Conservation (phyloP, 768 basidiomycete species). For the Kwoniella shandongensis region DNA sequence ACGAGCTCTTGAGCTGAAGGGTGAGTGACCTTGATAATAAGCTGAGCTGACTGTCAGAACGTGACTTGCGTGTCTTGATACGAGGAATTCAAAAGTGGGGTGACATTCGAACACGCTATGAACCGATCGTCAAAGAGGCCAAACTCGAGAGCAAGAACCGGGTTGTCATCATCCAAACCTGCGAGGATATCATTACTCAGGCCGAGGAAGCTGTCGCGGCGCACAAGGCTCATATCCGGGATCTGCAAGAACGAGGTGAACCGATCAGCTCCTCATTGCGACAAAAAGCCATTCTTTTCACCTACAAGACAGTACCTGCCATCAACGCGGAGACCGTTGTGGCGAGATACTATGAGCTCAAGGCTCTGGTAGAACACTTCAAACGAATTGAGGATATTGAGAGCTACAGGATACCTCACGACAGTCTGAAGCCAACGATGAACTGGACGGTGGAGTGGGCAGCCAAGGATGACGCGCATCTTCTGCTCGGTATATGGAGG, state of each 20-base stretch:
- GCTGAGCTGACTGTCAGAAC: constrained; percentile 58
- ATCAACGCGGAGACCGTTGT: constrained; percentile 98
- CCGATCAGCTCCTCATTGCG: constrained; percentile 88
- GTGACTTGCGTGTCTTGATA: constrained; percentile 92
- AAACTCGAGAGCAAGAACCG: constrained; percentile 93
- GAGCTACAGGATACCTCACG: constrained; percentile 83
- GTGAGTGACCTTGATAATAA: constrained; percentile 27
- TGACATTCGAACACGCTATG: constrained; percentile 90
- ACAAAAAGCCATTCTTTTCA: constrained; percentile 93
- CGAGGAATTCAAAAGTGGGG: constrained; percentile 97
- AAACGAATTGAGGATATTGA: constrained; percentile 70
- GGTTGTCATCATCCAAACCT: constrained; percentile 81
- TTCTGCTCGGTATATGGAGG: constrained; percentile 86
- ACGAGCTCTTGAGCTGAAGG: constrained; percentile 91
- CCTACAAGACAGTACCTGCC: constrained; percentile 81
- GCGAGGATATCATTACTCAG: constrained; percentile 87
- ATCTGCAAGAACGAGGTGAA: constrained; percentile 75
- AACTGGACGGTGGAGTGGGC: constrained; percentile 98
- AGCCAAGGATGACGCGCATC: constrained; percentile 85
- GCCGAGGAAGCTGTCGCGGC: constrained; percentile 81
- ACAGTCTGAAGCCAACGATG: constrained; percentile 87
- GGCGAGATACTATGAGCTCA: constrained; percentile 81
- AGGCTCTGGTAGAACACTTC: constrained; percentile 79
- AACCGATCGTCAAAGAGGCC: constrained; percentile 83
- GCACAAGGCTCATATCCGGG: constrained; percentile 76